Evolutionary conservation across 2,329 filamentous ascomycete species (phyloP), one percentile per base, ranked within the genome.

Genomic region (Trichoderma sp.): DNA sequence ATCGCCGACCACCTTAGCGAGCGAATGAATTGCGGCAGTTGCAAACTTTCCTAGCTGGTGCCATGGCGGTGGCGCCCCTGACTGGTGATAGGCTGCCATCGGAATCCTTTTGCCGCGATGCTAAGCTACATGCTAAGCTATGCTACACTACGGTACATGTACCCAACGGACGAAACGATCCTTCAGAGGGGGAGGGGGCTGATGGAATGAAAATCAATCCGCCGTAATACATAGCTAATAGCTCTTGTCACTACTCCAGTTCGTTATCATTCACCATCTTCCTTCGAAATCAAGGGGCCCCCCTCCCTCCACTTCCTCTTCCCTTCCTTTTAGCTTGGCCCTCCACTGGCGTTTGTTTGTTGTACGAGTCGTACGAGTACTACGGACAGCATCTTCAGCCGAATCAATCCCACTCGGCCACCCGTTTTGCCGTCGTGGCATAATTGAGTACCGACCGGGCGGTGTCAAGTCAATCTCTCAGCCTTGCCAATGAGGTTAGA

Each of bases 61-160:
- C 53, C 24, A 71, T 71, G 56, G 56, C 56, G 27, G 29, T 41
- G 50, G 50, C 33, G 56, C 33, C 27, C 14, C 53, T 31, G 16
- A 27, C 24, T 24, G 33, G 35, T 71, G 68, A 71, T 71, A 50
- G 68, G 68, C 50, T 62, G 68, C 21, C 68, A 33, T 45, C 68
- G 68, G 68, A 71, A 71, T 62, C 68, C 68, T 29, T 62, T 8
- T 62, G 68, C 68, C 56, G 53, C 33, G 68, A 24, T 62, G 33
- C 21, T 12, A 29, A 35, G 63, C 63, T 65, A 27, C 35, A 38
- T n/a, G n/a, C n/a, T n/a, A n/a, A n/a, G n/a, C n/a, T 27, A 27
- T 8, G 2, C 35, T 38, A 38, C 35, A 38, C 35, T 38, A 38
- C 35, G 35, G 35, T 16, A n/a, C 33, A 33, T 41, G 21, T n/a